Evolutionary conservation across 257 asterid genomes (phyloP).

Genomic region (Plantago elongata): DNA sequence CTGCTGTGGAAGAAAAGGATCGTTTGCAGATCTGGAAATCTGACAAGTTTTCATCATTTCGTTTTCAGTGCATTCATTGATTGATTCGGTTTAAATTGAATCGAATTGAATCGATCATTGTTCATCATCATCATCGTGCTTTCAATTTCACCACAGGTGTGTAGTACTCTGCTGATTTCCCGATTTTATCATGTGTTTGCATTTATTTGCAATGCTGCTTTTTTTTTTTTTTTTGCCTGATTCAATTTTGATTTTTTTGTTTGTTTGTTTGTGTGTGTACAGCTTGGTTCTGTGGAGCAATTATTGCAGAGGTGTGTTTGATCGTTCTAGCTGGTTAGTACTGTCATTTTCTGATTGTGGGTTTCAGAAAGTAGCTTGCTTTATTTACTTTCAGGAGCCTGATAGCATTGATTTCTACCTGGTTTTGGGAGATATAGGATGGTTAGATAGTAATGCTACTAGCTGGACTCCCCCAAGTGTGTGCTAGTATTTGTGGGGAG

Average conservation of each 20-base stretch:
- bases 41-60: conserved; percentile 40
- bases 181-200: conserved; percentile 5
- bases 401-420: not conserved
- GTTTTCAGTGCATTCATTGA: conserved; percentile 47
- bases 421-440: conserved; percentile 2
- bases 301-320: conserved; percentile 12
- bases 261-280: not conserved
- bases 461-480: conserved; percentile 24
- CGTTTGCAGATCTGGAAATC: conserved; percentile 30
- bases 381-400: conserved; percentile 3
- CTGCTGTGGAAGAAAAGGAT: conserved; percentile 31
- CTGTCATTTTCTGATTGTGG: conserved; percentile 2
- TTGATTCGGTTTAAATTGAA: conserved; percentile 14
- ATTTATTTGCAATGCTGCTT: conserved; percentile 19
- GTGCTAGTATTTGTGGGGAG: not conserved
- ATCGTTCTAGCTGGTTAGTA: conserved; percentile 16
- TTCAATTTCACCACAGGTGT: conserved; percentile 20
- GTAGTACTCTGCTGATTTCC: conserved; percentile 16
- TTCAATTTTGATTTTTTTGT: conserved; percentile 17
- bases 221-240: conserved; percentile 26
- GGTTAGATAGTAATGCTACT: conserved; percentile 18
- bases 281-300: conserved; percentile 27
- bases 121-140: conserved; percentile 27
- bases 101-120: conserved; percentile 2
- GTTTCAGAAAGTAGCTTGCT: not conserved